phyloP scores from a whole-genome alignment of 345 rosid species.

The Gossypium australe region DNA sequence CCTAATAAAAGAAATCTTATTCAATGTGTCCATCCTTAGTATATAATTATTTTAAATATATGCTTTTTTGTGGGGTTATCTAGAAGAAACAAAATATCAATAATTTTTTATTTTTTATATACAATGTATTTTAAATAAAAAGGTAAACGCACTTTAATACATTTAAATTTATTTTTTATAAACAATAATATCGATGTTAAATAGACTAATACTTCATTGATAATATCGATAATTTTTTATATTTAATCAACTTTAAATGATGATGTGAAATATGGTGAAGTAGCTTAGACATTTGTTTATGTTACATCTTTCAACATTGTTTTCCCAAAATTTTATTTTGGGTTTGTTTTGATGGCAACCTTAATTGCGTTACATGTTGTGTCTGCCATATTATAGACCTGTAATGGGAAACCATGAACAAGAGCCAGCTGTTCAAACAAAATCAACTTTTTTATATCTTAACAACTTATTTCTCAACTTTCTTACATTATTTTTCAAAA shows the following conservation, averaged over 20 bases:
- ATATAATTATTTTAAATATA: not conserved
- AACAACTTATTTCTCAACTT: not conserved
- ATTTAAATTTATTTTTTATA: too few species aligned
- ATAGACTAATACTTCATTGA: rapidly evolving
- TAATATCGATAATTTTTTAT: rapidly evolving
- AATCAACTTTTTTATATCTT: not conserved
- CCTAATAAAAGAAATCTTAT: not conserved
- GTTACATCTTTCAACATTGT: not conserved
- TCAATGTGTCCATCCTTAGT: not conserved
- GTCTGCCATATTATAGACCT: not conserved
- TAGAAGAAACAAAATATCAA: not conserved
- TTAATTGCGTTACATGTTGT: not conserved
- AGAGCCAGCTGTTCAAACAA: conserved; percentile 4
- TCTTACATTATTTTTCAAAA: too few species aligned
- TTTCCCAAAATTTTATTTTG: not conserved
- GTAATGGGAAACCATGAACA: not conserved
- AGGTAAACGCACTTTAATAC: rapidly evolving
- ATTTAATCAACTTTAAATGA: too few species aligned
- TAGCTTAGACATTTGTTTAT: too few species aligned
- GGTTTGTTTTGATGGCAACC: not conserved
- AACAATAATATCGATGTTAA: rapidly evolving
- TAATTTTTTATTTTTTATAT: too few species aligned
- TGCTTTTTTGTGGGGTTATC: not conserved
- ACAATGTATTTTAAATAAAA: too few species aligned
- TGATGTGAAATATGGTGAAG: too few species aligned